Percentiles rank a stretch among this genome's conserved stretches.
phyloP scores from a whole-genome alignment of 1,284 basidiomycete genomes.

The Ustilago xerochloae region DNA sequence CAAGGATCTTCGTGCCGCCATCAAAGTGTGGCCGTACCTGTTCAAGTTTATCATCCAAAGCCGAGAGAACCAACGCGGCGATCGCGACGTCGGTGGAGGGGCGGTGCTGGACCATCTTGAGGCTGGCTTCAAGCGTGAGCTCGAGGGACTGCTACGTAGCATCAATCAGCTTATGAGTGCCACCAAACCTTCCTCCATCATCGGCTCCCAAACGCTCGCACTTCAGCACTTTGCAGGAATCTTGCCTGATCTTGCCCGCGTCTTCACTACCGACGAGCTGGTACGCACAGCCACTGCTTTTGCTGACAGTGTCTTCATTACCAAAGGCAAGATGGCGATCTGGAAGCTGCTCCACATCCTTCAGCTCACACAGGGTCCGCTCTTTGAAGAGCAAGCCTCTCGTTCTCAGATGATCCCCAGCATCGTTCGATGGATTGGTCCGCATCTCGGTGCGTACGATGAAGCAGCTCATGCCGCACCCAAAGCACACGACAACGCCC shows the following conservation, averaged over 20 bases:
- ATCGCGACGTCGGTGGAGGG: constrained; percentile 76
- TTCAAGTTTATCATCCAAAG: constrained; percentile 92
- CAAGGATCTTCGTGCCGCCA: constrained; percentile 81
- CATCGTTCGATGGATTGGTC: constrained; percentile 91
- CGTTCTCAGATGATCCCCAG: constrained; percentile 85
- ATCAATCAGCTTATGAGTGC: constrained; percentile 90
- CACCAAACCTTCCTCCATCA: constrained; percentile 81
- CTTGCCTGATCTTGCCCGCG: constrained; percentile 78
- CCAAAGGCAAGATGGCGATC: constrained; percentile 85
- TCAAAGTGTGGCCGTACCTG: constrained; percentile 97
- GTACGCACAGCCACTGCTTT: constrained; percentile 78
- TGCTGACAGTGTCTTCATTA: constrained; percentile 81
- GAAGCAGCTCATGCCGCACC: constrained; percentile 31
- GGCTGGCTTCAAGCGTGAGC: constrained; percentile 78
- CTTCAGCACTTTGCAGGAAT: constrained; percentile 94
- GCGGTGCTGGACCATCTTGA: constrained; percentile 88
- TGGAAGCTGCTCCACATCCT: constrained; percentile 95
- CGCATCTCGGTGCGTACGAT: constrained; percentile 91
- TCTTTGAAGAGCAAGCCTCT: constrained; percentile 85
- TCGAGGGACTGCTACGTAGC: constrained; percentile 75
- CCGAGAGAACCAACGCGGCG: constrained; percentile 82
- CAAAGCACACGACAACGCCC: constrained; percentile 46
- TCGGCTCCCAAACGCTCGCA: constrained; percentile 84
- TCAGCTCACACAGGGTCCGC: constrained; percentile 85
- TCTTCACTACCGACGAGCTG: constrained; percentile 60